phyloP scores from a whole-genome alignment of 75 land plant species.

The Pseudotsuga menziesii region DNA sequence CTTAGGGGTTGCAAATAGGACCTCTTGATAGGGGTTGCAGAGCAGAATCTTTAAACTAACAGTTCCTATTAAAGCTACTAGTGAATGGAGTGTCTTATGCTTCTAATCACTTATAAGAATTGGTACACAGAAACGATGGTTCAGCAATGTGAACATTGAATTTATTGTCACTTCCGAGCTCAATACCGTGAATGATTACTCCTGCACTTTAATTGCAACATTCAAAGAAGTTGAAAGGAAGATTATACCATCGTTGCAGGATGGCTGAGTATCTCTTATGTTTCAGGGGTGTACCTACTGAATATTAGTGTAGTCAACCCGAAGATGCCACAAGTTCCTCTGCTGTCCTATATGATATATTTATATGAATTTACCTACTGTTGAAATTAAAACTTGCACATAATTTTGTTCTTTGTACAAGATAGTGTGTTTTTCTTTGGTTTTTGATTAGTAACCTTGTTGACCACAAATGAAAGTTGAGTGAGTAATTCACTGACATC shows the following conservation, averaged over 20 bases:
- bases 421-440: background rate
- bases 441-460: background rate
- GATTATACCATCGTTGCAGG: background rate
- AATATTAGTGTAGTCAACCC: background rate
- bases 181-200: background rate
- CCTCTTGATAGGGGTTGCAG: background rate
- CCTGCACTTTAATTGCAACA: background rate
- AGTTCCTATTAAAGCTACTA: background rate
- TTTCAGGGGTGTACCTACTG: background rate
- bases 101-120: background rate
- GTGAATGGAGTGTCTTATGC: background rate
- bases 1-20: too few species aligned
- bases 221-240: background rate
- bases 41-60: background rate
- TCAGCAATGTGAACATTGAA: background rate
- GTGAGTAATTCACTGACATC: background rate
- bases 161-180: background rate
- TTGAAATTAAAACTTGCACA: background rate
- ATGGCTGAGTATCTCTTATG: background rate
- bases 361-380: background rate
- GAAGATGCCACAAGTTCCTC: background rate
- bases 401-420: background rate
- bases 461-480: background rate
- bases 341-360: background rate
- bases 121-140: background rate